Base-by-base conservation (phyloP, 2,329 filamentous ascomycete species). In the Harringtonia lauricola region DNA sequence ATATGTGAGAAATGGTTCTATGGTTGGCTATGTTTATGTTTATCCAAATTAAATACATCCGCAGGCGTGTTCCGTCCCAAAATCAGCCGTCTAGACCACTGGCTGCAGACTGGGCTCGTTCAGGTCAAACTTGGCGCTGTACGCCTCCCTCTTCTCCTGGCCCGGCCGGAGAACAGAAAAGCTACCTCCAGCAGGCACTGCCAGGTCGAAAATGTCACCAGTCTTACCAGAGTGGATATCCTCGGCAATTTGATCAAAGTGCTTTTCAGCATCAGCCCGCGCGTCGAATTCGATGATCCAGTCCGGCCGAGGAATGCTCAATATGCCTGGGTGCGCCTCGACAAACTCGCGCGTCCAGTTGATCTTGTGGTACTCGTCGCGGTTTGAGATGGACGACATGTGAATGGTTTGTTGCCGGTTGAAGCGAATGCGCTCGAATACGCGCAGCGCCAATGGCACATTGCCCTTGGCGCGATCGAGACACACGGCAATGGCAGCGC, bases 111-210 rank as follows among this genome's bases (percentile, higher is more conserved):
- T n/a, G n/a, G n/a, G n/a, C n/a, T n/a, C n/a, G n/a, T n/a, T n/a
- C n/a, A n/a, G n/a, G n/a, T n/a, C n/a, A n/a, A n/a, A n/a, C n/a
- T n/a, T n/a, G n/a, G n/a, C n/a, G n/a, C n/a, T n/a, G n/a, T n/a
- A n/a, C n/a, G n/a, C n/a, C n/a, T n/a, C n/a, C n/a, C n/a, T n/a
- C n/a, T n/a, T n/a, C n/a, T n/a, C n/a, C n/a, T 61, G 45, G 55
- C 58, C 35, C 63, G 60, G 46, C 29, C 45, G 13, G 46, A 50
- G 39, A 50, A 44, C 14, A 44, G n/a, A 41, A 8, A 46, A 46
- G 10, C 46, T 42, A 3, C 47, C 31, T 8, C 44, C 48, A 6
- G 48, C 48, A 39, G 46, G 13, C 36, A 39, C 24, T 39, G 24
- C 36, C n/a, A n/a, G n/a, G n/a, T n/a, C n/a, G n/a, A n/a, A n/a